phyloP scores from a whole-genome alignment of 2,329 filamentous ascomycete species.

The Sporothrix humicola region DNA sequence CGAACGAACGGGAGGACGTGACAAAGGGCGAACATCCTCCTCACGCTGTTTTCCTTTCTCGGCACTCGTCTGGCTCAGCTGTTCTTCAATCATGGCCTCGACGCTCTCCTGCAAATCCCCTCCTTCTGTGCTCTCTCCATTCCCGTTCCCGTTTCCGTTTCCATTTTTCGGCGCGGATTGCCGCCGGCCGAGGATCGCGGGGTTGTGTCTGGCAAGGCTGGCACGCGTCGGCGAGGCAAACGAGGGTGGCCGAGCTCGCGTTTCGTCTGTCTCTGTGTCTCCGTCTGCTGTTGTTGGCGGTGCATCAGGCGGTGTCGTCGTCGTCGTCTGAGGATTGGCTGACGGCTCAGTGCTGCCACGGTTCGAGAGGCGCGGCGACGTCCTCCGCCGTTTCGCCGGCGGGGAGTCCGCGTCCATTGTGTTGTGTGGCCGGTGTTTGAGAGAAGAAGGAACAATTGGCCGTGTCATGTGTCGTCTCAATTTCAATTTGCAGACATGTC shows the following conservation, averaged over 20 bases:
- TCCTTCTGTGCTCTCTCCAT: neutral
- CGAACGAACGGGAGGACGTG: slow-evolving; percentile 30
- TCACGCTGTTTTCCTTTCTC: slow-evolving; percentile 29
- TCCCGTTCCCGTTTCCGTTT: neutral
- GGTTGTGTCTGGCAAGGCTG: slow-evolving; percentile 66
- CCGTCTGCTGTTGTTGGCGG: slow-evolving; percentile 37
- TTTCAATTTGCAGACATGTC: neutral
- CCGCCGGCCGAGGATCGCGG: slow-evolving; percentile 59
- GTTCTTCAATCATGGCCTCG: slow-evolving; percentile 40
- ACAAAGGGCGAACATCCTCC: neutral
- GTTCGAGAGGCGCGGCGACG: slow-evolving; percentile 59
- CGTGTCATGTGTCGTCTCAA: neutral
- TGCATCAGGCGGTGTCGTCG: slow-evolving; percentile 47
- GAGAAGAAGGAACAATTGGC: neutral
- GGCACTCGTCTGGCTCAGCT: slow-evolving; percentile 43
- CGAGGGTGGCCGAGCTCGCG: slow-evolving; percentile 53
- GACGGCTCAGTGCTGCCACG: slow-evolving; percentile 40
- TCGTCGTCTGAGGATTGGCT: slow-evolving; percentile 31
- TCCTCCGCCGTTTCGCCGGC: slow-evolving; percentile 68
- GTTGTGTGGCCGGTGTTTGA: neutral
- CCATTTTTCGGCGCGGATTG: slow-evolving; percentile 42
- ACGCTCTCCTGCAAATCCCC: slow-evolving; percentile 32
- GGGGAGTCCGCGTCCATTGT: slow-evolving; percentile 53
- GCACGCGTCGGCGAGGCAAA: slow-evolving; percentile 71
- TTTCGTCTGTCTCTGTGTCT: slow-evolving; percentile 20